Percentiles rank a stretch among this genome's conserved stretches.
phyloP scores from a whole-genome alignment of 1,139 yeast species.

The Meyerozyma smithsonii region DNA sequence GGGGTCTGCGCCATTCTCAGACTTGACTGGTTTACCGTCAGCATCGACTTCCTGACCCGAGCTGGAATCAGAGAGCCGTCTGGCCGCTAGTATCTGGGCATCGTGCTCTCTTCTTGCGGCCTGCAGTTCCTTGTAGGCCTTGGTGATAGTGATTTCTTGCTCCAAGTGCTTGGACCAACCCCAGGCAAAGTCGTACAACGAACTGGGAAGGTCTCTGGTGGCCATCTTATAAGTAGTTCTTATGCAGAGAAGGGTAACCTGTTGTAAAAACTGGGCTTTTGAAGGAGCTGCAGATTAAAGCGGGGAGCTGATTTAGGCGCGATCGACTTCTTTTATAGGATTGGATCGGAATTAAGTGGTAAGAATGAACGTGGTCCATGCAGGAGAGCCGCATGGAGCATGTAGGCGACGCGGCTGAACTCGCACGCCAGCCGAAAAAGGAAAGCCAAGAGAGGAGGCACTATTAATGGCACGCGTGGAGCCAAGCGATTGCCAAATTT shows the following conservation, averaged over 20 bases:
- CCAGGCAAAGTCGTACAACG: constrained; percentile 28
- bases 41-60: not conserved
- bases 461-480: too few species aligned
- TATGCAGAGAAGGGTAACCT: not conserved
- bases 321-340: not conserved
- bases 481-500: too few species aligned
- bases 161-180: constrained; percentile 36
- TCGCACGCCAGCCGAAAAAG: too few species aligned
- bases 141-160: constrained; percentile 36
- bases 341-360: not conserved
- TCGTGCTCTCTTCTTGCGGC: constrained; percentile 4
- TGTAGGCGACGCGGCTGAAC: not conserved
- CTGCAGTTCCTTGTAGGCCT: constrained; percentile 17
- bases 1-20: not conserved
- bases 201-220: constrained; percentile 48
- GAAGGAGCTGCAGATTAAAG: not conserved
- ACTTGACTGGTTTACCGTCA: not conserved
- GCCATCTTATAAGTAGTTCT: constrained; percentile 25
- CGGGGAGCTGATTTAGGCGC: not conserved
- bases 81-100: constrained; percentile 5
- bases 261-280: not conserved
- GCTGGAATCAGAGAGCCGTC: not conserved
- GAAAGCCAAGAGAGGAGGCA: too few species aligned
- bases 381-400: not conserved
- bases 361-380: not conserved